phyloP scores from a whole-genome alignment of 2,329 filamentous ascomycete genomes.

The Talaromyces rugulosus region DNA sequence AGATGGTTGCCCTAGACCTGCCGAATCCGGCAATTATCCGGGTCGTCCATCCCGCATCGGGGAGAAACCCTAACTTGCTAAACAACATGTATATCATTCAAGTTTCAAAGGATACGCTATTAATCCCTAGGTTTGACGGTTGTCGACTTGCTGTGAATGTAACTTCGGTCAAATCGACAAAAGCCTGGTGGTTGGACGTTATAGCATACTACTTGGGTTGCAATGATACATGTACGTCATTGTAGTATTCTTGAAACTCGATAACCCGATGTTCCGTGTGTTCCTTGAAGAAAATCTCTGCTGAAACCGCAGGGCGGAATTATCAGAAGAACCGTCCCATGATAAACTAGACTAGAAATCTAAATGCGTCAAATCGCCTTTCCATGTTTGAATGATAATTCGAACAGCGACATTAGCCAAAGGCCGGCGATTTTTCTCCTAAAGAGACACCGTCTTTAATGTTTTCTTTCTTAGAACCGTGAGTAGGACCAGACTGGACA shows the following conservation, averaged over 20 bases:
- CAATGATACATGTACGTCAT: no score
- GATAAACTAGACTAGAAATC: no score
- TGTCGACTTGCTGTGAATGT: neutral
- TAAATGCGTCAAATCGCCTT: no score
- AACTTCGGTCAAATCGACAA: neutral
- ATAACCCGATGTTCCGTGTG: neutral
- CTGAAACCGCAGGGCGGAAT: no score
- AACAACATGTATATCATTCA: neutral
- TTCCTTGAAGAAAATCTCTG: no score
- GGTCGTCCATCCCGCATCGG: neutral
- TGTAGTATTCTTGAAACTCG: neutral
- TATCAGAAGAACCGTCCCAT: neutral
- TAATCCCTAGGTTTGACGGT: neutral
- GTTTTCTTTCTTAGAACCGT: no score
- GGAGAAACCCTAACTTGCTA: neutral
- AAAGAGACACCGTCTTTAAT: no score
- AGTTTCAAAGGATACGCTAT: neutral
- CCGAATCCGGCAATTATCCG: neutral
- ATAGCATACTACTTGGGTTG: no score
- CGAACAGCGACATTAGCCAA: no score
- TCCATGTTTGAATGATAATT: no score
- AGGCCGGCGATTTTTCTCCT: no score
- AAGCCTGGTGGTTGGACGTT: neutral
- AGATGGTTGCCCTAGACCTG: neutral
- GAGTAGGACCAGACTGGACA: no score